Base-by-base conservation (phyloP, 2,329 filamentous ascomycete genomes). In the Trichophyton rubrum region DNA sequence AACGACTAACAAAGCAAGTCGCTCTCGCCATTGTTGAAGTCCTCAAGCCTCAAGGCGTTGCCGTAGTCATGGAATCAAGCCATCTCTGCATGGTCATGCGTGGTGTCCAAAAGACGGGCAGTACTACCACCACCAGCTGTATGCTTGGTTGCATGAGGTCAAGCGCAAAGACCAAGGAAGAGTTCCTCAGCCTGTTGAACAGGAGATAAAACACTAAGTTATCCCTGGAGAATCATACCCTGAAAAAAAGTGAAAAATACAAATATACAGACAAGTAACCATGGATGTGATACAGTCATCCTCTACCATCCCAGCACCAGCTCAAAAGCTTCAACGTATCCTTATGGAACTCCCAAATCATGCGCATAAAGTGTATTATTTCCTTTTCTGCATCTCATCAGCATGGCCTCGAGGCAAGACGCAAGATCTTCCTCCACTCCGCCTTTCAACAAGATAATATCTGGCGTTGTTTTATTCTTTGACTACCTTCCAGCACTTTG, bases 81-180 rank as follows among this genome's bases (percentile, higher is more conserved):
- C 93, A 99, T 76, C 79, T 97, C 55, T 99, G 93, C 79, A 99
- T 97, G 92, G 90, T 96, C 15, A 97, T 96, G 91, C 85, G 93
- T 55, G 93, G 93, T n/a, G 92, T 99, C 8, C 84, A 96, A 72
- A 96, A 99, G 80, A 90, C 90, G 0, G 83, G 81, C 45, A 86
- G 88, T 58, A 87, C 83, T 17, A 97, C 93, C 5, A 93, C 95
- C 41, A 99, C 93, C 17, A 96, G 90, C 77, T 97, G 92, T 72
- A 95, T 99, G 76, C 82, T 97, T n/a, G 93, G 93, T 43, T 91
- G 90, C 69, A 95, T 99, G 80, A 86, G 96, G 70, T 86, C 86
- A 63, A 90, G 89, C 68, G 89, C 90, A 63, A 96, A 96, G 80
- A 96, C 92, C 9, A 81, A 93, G 68, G 95, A 96, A 72, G 93